Conservation (phyloP, 1,139 yeast genomes). For the Hyphopichia buzzinii region DNA sequence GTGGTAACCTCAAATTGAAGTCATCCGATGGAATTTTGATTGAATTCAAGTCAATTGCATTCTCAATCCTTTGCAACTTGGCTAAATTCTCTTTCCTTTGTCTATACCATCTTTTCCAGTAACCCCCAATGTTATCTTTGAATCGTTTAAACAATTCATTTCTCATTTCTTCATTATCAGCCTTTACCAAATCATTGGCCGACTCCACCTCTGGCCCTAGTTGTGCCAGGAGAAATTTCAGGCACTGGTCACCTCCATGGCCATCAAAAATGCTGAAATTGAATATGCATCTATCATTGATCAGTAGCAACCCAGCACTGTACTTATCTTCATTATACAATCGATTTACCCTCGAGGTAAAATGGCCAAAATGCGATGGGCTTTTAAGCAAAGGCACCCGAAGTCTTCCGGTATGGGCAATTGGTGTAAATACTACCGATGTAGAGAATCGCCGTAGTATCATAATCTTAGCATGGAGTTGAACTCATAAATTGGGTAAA, state of each 20-base stretch:
- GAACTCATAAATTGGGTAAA: neutral
- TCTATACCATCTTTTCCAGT: conserved; percentile 79
- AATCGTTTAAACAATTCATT: conserved; percentile 48
- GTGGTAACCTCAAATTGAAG: conserved; percentile 55
- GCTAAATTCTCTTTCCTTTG: conserved; percentile 46
- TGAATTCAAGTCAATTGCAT: conserved; percentile 17
- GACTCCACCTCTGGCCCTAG: conserved; percentile 58
- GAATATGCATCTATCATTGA: conserved; percentile 39
- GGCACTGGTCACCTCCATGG: conserved; percentile 84
- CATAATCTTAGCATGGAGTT: neutral
- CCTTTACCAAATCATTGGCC: conserved; percentile 17
- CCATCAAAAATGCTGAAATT: conserved; percentile 85
- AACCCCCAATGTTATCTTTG: conserved; percentile 69
- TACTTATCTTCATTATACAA: conserved; percentile 78
- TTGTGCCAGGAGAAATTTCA: conserved; percentile 53
- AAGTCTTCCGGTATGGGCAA: conserved; percentile 21
- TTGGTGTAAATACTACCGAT: conserved; percentile 27
- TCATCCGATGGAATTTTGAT: conserved; percentile 40
- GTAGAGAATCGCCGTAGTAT: neutral
- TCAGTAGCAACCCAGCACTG: conserved; percentile 54
- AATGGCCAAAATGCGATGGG: conserved; percentile 81
- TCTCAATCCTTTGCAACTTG: conserved; percentile 34
- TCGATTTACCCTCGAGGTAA: conserved; percentile 72
- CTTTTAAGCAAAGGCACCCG: conserved; percentile 60
- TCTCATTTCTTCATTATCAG: conserved; percentile 21